Base-by-base conservation (phyloP, 371 early-diverging fungal species). In the Blakeslea trispora region DNA sequence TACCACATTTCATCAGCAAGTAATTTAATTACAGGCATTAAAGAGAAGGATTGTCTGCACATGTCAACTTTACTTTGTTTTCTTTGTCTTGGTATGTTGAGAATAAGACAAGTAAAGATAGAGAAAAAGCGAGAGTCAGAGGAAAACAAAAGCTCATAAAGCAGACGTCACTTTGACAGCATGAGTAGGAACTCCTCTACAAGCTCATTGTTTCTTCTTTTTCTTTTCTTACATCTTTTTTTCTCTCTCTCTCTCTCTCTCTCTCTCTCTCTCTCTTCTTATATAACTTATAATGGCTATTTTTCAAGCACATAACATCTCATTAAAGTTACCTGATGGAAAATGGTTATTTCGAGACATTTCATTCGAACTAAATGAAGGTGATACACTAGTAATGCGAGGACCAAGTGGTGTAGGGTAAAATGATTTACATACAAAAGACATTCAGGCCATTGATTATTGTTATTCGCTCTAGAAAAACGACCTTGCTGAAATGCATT, bases 401-500 rank as follows among this genome's bases (percentile, higher is more conserved):
- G 91, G 91, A 5, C 89, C 89, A 39, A 85, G 86, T 71, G 91
- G 90, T 45, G 81, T 81, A 39, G 91, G 88, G 86, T 87, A 81
- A n/a, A 65, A 53, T 35, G 46, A 31, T 44, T 41, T 31, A 55
- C 7, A 31, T 53, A 47, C 39, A 69, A 61, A 10, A 45, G n/a
- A n/a, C n/a, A n/a, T n/a, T n/a, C n/a, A n/a, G n/a, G n/a, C n/a
- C n/a, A n/a, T n/a, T 51, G 35, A 24, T 24, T 53, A 19, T 15
- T 11, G 17, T 34, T 8, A 14, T 6, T 45, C 14, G 31, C 11
- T 15, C 24, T 69, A 88, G 93, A 23, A 93, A 95, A 66, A 89
- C 93, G 1, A 95, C 95, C 0, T 70, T 95, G 5, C 78, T 95
- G 32, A 90, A 90, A 63, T 91, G 91, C 59, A 70, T 95, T 45